Conservation (phyloP, 2,329 filamentous ascomycete genomes). For the Talaromyces sp. region DNA sequence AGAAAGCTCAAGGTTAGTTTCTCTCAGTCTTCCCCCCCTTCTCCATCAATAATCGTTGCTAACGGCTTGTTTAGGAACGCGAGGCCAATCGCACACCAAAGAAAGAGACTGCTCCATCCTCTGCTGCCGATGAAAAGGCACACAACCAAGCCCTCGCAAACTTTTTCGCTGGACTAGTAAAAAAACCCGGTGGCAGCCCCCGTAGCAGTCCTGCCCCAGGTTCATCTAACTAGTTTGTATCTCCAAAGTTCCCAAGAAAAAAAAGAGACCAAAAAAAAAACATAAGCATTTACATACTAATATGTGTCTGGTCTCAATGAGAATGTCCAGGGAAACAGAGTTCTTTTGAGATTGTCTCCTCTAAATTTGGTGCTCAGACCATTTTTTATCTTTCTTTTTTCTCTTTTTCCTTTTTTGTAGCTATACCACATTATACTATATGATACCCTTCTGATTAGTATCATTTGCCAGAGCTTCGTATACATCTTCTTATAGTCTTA, state of each 20-base stretch:
- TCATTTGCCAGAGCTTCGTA: slow-evolving; percentile 1
- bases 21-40: neutral
- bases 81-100: slow-evolving; percentile 36
- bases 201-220: slow-evolving; percentile 29
- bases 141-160: slow-evolving; percentile 56
- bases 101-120: slow-evolving; percentile 27
- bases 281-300: neutral
- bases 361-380: neutral
- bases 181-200: slow-evolving; percentile 39
- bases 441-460: slow-evolving; percentile 14
- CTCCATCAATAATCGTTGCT: neutral
- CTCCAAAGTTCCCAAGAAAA: neutral
- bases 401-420: slow-evolving; percentile 6
- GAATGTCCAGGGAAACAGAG: neutral
- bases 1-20: slow-evolving; percentile 69
- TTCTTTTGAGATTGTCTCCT: neutral
- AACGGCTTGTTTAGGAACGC: slow-evolving; percentile 31
- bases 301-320: neutral
- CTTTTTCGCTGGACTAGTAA: slow-evolving; percentile 57
- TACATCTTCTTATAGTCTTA: neutral
- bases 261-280: neutral
- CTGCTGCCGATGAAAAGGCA: slow-evolving; percentile 42
- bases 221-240: neutral
- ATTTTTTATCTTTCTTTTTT: neutral
- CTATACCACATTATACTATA: slow-evolving; percentile 10